Base-by-base conservation (phyloP, 257 asterid species). In the Petunia secreta region DNA sequence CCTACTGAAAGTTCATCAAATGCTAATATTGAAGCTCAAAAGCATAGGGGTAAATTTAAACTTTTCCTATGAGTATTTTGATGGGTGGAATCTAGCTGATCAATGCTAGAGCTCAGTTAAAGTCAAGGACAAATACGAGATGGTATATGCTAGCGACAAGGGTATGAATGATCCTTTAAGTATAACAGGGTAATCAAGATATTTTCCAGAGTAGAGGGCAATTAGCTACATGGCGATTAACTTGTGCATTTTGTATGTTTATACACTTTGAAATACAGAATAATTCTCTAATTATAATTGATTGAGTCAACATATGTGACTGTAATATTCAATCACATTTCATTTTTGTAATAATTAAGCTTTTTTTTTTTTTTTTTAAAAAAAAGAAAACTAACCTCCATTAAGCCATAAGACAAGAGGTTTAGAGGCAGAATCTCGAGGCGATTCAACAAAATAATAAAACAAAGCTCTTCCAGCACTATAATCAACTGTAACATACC, bases 331-430 rank as follows among this genome's bases (percentile, higher is more conserved):
- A 25, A 25, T 25, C 25, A 25, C 25, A 25, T 25, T 25, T 25
- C 25, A 25, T 25, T 25, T 25, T 25, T 25, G 25, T 25, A 25
- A 25, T 25, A 25, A 25, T 25, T 25, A 25, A 25, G 25, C 25
- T n/a, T n/a, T n/a, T n/a, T n/a, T n/a, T n/a, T n/a, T n/a, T n/a
- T n/a, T n/a, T n/a, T n/a, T n/a, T n/a, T n/a, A n/a, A n/a, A 69
- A 9, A 46, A 50, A 0, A 0, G 8, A 3, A 11, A 25, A 3
- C 34, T 57, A 80, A 89, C 95, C 91, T 84, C 92, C 92, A 82
- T 87, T 88, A 43, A 89, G 77, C 93, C 95, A 91, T 54, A 88
- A 75, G 79, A 85, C 82, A 43, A 89, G 85, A 59, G 92, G 91
- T 25, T 85, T 85, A 62, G 73, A 69, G 36, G 82, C 65, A 34